A percentile compares a stretch with the other conserved stretches of the same genome.
phyloP scores from a whole-genome alignment of 2,329 filamentous ascomycete genomes.

The Alternaria ethzedia region DNA sequence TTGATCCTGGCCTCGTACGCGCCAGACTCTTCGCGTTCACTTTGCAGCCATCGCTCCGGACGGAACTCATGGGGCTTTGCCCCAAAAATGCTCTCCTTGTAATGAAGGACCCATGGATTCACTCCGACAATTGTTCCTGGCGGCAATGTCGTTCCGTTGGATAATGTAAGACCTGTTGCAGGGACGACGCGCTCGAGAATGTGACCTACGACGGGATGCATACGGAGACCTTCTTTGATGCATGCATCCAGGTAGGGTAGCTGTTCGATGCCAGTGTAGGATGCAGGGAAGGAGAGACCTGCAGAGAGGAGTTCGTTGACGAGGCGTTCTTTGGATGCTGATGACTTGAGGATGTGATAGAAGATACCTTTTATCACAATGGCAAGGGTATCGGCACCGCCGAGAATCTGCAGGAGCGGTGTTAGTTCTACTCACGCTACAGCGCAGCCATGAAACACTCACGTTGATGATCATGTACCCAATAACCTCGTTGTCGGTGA shows the following conservation, averaged over 20 bases:
- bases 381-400: slow-evolving; percentile 39
- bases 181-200: slow-evolving; percentile 43
- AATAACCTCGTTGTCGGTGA: slow-evolving; percentile 40
- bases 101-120: slow-evolving; percentile 40
- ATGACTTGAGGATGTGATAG: slow-evolving; percentile 34
- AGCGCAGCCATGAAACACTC: background rate
- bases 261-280: slow-evolving; percentile 25
- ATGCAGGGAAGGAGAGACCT: slow-evolving; percentile 20
- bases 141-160: slow-evolving; percentile 31
- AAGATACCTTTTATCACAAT: slow-evolving; percentile 34
- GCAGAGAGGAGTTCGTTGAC: slow-evolving; percentile 31
- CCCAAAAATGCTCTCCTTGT: slow-evolving; percentile 29
- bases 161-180: slow-evolving; percentile 19
- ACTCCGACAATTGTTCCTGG: slow-evolving; percentile 43
- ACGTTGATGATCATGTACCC: slow-evolving; percentile 44
- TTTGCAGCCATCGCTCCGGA: slow-evolving; percentile 45
- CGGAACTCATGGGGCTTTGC: slow-evolving; percentile 22
- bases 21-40: slow-evolving; percentile 15
- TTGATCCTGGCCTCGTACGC: slow-evolving; percentile 27
- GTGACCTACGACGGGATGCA: slow-evolving; percentile 49
- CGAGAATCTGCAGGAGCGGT: slow-evolving; percentile 29
- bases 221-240: slow-evolving; percentile 55
- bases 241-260: slow-evolving; percentile 56
- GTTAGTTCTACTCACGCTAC: background rate
- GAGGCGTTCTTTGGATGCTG: slow-evolving; percentile 25